These are phyloP conservation scores for Microbotryum scabiosae DNA, from an alignment of 1,284 basidiomycete genomes.

Conservation along the genomic window DNA sequence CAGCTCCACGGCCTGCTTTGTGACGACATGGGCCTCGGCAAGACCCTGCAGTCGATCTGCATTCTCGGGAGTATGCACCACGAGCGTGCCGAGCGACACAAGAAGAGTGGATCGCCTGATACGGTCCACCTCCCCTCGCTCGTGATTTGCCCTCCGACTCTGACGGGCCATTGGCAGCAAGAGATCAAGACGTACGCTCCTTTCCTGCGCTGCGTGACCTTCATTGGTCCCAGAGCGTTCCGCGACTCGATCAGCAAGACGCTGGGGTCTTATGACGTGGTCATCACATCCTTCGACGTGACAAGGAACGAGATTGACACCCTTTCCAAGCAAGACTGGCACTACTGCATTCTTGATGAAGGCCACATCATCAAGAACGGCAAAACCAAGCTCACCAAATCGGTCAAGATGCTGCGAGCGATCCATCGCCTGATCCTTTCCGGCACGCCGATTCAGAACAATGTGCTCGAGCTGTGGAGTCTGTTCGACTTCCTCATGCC, in stretches of 20 bases:
- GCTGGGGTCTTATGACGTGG: conserved; percentile 67
- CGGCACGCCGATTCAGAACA: conserved; percentile 98
- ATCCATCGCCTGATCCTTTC: conserved; percentile 91
- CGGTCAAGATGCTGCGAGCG: conserved; percentile 82
- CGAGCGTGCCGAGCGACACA: conserved; percentile 67
- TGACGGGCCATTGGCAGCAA: conserved; percentile 98
- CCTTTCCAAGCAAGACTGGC: conserved; percentile 69
- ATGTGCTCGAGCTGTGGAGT: conserved; percentile 96
- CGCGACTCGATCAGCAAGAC: conserved; percentile 62
- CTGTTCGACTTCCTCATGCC: conserved; percentile 99
- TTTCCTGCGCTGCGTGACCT: conserved; percentile 75
- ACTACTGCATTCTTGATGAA: conserved; percentile 97
- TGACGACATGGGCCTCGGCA: conserved; percentile 98
- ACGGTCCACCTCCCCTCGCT: conserved; percentile 82
- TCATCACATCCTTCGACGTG: conserved; percentile 96
- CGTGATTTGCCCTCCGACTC: conserved; percentile 92
- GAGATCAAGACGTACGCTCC: conserved; percentile 90
- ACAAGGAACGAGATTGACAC: conserved; percentile 86
- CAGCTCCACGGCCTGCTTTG: conserved; percentile 97
- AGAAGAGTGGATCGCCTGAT: conserved; percentile 63
- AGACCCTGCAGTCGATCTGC: conserved; percentile 96
- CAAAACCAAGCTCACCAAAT: conserved; percentile 94
- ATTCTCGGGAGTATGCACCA: conserved; percentile 90
- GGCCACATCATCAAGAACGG: conserved; percentile 98
- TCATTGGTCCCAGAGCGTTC: conserved; percentile 82